Evolutionary conservation across 73 alveolate species (phyloP), one percentile per base, ranked within the genome.

Genomic region (Paramecium caudatum): DNA sequence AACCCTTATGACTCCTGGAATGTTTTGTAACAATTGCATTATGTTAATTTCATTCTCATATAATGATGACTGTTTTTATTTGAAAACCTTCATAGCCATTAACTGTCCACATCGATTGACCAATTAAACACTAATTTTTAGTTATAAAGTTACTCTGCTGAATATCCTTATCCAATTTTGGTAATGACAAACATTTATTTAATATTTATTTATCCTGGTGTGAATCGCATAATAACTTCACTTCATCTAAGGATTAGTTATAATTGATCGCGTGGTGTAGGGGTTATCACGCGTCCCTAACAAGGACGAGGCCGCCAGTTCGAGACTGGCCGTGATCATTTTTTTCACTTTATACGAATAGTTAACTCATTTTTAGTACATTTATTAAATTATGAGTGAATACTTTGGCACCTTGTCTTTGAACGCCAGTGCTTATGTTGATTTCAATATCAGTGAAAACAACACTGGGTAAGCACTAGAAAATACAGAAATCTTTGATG

Each of bases 291-390:
- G 88, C 88, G 62, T 74, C 88, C 88, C 88, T 74, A 74, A 74
- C 88, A 74, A 74, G 88, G 88, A 74, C 62, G 88, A 74, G 88
- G 88, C 45, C 88, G 88, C 88, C 88, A 74, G 88, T 74, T 74
- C 88, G 88, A 74, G 88, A 74, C 88, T 74, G 88, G 88, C 88
- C 88, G 47, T 74, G 88, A 45, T 74, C 88, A 74, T 27, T 74
- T 74, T 74, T 74, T 74, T 3, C 43, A 34, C n/a, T 50, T 55
- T 12, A 55, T 55, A n/a, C n/a, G n/a, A n/a, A n/a, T n/a, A n/a
- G n/a, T n/a, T n/a, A n/a, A n/a, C n/a, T n/a, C n/a, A n/a, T n/a
- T n/a, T n/a, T n/a, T n/a, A n/a, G n/a, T n/a, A n/a, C n/a, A n/a
- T n/a, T n/a, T n/a, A n/a, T n/a, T 55, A 27, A 55, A 27, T 55